A percentile compares a stretch with the other conserved stretches of the same genome.
phyloP scores from a whole-genome alignment of 371 early-diverging fungal genomes.

The Apophysomyces trapeziformis region DNA sequence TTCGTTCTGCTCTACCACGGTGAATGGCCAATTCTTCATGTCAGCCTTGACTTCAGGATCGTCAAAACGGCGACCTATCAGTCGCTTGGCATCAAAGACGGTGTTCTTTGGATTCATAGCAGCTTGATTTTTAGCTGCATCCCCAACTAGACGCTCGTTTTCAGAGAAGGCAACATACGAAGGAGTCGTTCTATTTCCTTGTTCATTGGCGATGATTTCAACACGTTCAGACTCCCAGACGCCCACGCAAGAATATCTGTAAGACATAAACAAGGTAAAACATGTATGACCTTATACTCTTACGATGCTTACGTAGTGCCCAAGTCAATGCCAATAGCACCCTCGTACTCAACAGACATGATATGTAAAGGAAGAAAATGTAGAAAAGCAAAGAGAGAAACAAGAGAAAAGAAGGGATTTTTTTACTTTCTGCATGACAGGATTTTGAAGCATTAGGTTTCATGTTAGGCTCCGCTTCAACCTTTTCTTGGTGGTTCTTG shows the following conservation, averaged over 20 bases:
- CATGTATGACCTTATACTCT: slow-evolving; percentile 51
- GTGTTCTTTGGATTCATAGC: slow-evolving; percentile 87
- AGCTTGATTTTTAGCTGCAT: slow-evolving; percentile 87
- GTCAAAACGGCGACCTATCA: slow-evolving; percentile 93
- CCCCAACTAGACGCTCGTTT: slow-evolving; percentile 84
- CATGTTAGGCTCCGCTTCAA: slow-evolving; percentile 7
- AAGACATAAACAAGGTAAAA: slow-evolving; percentile 46
- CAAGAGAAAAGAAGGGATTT: background rate
- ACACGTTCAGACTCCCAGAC: slow-evolving; percentile 71
- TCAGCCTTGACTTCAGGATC: slow-evolving; percentile 89
- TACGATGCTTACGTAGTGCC: slow-evolving; percentile 8
- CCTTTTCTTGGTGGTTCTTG: slow-evolving; percentile 1
- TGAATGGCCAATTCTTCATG: slow-evolving; percentile 92
- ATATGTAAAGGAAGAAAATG: background rate
- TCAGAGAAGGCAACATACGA: slow-evolving; percentile 92
- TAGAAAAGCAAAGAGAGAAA: slow-evolving; percentile 7
- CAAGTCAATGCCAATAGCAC: slow-evolving; percentile 68
- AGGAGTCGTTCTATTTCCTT: slow-evolving; percentile 93
- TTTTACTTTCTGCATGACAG: slow-evolving; percentile 8
- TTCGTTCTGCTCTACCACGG: slow-evolving; percentile 71
- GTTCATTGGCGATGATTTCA: slow-evolving; percentile 90
- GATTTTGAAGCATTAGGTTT: background rate
- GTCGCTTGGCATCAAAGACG: slow-evolving; percentile 96
- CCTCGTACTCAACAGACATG: slow-evolving; percentile 63
- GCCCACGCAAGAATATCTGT: slow-evolving; percentile 85